Evolutionary conservation across 768 basidiomycete genomes (phyloP), one percentile per base, ranked within the genome.

Genomic region (Cyathus striatus): DNA sequence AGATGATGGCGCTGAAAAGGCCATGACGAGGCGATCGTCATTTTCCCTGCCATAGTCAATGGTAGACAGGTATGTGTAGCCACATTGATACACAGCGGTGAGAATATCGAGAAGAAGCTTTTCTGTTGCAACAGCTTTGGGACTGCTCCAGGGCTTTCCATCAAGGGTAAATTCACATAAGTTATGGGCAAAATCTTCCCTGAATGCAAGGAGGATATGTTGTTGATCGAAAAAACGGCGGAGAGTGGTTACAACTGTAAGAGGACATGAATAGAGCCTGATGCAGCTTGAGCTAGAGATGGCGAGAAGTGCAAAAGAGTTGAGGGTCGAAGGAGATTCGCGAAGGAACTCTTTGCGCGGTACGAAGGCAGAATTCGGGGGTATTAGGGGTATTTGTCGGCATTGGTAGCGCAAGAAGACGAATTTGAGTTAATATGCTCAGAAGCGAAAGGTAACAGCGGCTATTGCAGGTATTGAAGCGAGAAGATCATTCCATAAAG

Each of bases 1-100:
- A n/a, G 59, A 49, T 13, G 45, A 50, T 32, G 79, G 70, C 44
- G 70, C 78, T 13, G 84, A 83, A 60, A 89, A 89, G 16, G 82
- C 73, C 54, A 89, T 73, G 40, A 79, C 76, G 6, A 89, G 56
- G 32, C 81, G 76, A 61, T 89, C 86, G 51, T 88, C 87, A 33
- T 65, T 69, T 59, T 89, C 86, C 43, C 83, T 73, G 23, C 86
- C 87, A 58, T 88, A 89, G 62, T 87, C 86, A 48, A 89, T 68
- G 33, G 75, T 75, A 17, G 85, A 85, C 6, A 87, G 66, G 49
- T 79, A 81, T 18, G 64, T 63, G 55, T 79, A 85, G 30, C 82
- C 81, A 54, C 73, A 73, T 43, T 75, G 74, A 55, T 81, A 79
- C 32, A 89, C 63, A 49, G 80, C 65, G 25, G 74, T 63, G 41